Conservation (phyloP, 768 basidiomycete genomes). For the Filobasidium floriforme region DNA sequence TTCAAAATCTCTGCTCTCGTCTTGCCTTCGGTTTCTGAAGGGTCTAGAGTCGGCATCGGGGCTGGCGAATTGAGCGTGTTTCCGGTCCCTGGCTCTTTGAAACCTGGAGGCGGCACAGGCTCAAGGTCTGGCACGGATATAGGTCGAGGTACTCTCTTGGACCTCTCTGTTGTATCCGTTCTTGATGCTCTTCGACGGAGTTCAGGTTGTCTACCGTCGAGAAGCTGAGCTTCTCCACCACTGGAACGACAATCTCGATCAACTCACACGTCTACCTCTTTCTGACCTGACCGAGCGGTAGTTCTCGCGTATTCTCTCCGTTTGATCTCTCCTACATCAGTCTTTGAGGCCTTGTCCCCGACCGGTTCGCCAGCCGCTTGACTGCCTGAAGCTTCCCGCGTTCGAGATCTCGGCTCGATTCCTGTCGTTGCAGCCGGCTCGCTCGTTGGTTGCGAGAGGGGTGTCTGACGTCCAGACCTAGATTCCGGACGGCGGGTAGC, state of each 20-base stretch:
- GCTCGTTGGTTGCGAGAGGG: too few species aligned
- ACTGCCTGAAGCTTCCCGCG: too few species aligned
- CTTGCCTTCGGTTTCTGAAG: neutral
- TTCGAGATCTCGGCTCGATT: too few species aligned
- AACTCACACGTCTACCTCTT: neutral
- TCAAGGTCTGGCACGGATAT: too few species aligned
- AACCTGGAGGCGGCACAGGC: too few species aligned
- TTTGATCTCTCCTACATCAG: neutral
- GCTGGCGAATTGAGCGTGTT: neutral
- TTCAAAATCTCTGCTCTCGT: conserved; percentile 7
- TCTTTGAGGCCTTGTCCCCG: too few species aligned
- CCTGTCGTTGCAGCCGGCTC: too few species aligned
- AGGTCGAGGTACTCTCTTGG: neutral
- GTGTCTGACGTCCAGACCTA: too few species aligned
- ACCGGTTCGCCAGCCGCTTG: too few species aligned
- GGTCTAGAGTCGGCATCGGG: neutral
- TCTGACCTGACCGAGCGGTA: neutral
- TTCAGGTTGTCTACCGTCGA: neutral
- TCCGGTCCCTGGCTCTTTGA: too few species aligned
- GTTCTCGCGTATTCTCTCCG: neutral
- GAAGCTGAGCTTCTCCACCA: neutral
- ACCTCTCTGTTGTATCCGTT: neutral
- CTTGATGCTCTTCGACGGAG: neutral
- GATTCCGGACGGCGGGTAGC: too few species aligned
- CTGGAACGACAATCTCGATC: neutral